These are phyloP conservation scores for Kwoniella dendrophila DNA, from an alignment of 768 basidiomycete genomes.

Conservation along the genomic window DNA sequence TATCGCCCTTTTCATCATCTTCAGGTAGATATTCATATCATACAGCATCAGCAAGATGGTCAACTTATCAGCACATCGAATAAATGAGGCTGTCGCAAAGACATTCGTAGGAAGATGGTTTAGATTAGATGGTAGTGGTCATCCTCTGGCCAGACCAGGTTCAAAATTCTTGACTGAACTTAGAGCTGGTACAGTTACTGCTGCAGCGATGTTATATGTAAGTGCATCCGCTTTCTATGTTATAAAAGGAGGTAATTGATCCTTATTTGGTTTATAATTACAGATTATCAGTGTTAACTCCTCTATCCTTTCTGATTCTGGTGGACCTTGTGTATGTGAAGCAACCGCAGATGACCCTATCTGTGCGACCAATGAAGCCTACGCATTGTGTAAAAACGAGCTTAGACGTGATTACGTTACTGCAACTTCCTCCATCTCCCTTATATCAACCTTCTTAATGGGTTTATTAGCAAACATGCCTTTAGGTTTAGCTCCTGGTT, in stretches of 20 bases:
- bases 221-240: slow-evolving; percentile 54
- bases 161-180: slow-evolving; percentile 62
- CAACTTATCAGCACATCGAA: slow-evolving; percentile 8
- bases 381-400: slow-evolving; percentile 51
- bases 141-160: slow-evolving; percentile 65
- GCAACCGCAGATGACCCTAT: slow-evolving; percentile 60
- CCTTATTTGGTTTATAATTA: background rate
- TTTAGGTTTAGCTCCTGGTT: slow-evolving; percentile 79
- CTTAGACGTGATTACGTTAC: slow-evolving; percentile 77
- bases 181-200: slow-evolving; percentile 44
- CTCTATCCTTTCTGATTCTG: slow-evolving; percentile 71
- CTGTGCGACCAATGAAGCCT: slow-evolving; percentile 47
- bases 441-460: slow-evolving; percentile 77
- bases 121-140: slow-evolving; percentile 71
- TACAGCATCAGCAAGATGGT: slow-evolving; percentile 1
- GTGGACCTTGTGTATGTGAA: slow-evolving; percentile 76
- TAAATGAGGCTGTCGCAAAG: slow-evolving; percentile 57
- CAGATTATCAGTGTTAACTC: slow-evolving; percentile 66
- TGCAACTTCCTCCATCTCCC: slow-evolving; percentile 74
- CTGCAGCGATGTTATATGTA: slow-evolving; percentile 85
- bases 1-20: no score
- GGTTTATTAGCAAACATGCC: slow-evolving; percentile 83
- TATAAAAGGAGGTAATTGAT: no score
- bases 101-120: slow-evolving; percentile 67
- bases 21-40: no score